Evolutionary conservation across 257 asterid species (phyloP).

Genomic region (Datura wrightii): DNA sequence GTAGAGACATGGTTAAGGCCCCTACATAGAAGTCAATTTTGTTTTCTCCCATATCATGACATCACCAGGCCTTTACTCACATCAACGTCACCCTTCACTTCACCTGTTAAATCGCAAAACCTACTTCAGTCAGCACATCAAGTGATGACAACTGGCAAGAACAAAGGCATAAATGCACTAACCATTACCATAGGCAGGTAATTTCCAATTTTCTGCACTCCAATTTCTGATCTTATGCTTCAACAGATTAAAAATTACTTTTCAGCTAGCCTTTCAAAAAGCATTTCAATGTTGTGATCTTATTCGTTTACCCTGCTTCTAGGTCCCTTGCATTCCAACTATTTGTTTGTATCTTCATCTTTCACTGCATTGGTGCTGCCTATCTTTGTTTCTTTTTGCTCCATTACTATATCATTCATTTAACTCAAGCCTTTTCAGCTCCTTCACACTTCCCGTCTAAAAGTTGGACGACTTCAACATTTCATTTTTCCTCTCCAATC

Average conservation of each 20-base stretch:
- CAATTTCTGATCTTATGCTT: not conserved
- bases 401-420: not conserved
- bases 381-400: not conserved
- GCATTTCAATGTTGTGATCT: not conserved
- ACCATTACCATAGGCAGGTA: not conserved
- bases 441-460: not conserved
- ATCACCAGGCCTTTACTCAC: not conserved
- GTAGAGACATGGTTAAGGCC: not conserved
- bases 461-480: not conserved
- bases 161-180: not conserved
- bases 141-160: constrained; percentile 26
- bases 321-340: not conserved
- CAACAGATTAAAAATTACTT: constrained; percentile 12
- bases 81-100: not conserved
- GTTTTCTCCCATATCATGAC: not conserved
- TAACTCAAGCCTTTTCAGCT: not conserved
- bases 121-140: constrained; percentile 7
- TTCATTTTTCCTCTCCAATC: not conserved
- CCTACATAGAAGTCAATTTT: not conserved
- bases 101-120: not conserved
- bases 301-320: not conserved
- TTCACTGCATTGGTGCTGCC: not conserved
- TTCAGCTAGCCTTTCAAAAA: not conserved
- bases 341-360: not conserved
- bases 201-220: not conserved